Conservation (phyloP, 345 rosid genomes). For the Cardiospermum halicacabum region DNA sequence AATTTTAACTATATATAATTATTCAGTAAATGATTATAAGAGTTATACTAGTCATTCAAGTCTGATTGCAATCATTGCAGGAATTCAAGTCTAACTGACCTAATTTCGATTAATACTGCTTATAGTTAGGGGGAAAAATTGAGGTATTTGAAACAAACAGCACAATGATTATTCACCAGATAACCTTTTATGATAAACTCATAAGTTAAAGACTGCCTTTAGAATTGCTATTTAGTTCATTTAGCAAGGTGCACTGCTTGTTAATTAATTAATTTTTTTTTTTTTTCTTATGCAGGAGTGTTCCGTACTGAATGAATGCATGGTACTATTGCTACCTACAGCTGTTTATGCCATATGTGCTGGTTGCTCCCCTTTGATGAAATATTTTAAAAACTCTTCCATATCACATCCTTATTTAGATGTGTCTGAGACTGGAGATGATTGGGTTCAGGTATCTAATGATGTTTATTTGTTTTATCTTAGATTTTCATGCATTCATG, state of each 20-base stretch:
- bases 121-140: no score
- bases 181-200: conserved; percentile 7
- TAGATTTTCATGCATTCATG: conserved; percentile 16
- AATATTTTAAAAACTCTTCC: conserved; percentile 32
- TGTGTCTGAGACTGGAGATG: conserved; percentile 38
- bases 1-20: background rate
- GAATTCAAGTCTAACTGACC: background rate
- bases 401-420: conserved; percentile 28
- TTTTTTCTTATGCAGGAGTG: conserved; percentile 44
- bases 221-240: conserved; percentile 4
- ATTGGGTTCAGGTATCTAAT: conserved; percentile 43
- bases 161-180: background rate
- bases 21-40: background rate
- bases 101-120: background rate
- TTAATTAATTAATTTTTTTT: conserved; percentile 10
- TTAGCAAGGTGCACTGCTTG: background rate
- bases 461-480: conserved; percentile 2
- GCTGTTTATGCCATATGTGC: conserved; percentile 74
- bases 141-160: no score
- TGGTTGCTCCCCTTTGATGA: conserved; percentile 53
- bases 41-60: background rate
- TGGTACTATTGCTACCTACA: conserved; percentile 62
- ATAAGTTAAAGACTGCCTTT: background rate
- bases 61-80: background rate
- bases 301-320: conserved; percentile 41